Percentiles rank a stretch among this genome's conserved stretches.
phyloP scores from a whole-genome alignment of 2,329 filamentous ascomycete genomes.

The Falciphora oryzae region DNA sequence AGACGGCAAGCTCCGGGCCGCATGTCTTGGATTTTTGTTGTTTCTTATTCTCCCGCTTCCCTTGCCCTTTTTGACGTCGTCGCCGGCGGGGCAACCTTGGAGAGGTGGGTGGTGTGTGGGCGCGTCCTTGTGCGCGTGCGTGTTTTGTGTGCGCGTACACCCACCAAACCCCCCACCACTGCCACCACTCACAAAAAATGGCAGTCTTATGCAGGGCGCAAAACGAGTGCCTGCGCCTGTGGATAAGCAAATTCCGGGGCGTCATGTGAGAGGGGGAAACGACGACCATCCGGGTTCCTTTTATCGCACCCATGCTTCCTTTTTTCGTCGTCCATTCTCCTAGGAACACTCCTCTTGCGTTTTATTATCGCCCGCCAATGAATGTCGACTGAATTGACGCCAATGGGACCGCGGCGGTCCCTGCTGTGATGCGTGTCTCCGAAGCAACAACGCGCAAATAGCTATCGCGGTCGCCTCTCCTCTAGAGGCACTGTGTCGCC shows the following conservation, averaged over 20 bases:
- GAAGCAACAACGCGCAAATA: not conserved
- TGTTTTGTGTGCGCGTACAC: not conserved
- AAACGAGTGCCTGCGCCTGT: not conserved
- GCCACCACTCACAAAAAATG: no score
- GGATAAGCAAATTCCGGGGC: not conserved
- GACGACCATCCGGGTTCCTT: not conserved
- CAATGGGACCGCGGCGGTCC: not conserved
- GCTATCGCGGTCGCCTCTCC: conserved; percentile 36
- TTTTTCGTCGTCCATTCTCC: not conserved
- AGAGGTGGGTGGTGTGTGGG: not conserved
- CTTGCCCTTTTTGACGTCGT: not conserved
- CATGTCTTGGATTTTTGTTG: not conserved
- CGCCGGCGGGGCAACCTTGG: not conserved
- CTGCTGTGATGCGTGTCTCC: not conserved
- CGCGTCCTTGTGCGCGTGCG: not conserved
- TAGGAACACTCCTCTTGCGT: no score
- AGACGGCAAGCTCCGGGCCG: not conserved
- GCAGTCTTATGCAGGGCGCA: not conserved
- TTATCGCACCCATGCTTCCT: not conserved
- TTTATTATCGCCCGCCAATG: not conserved
- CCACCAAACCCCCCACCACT: not conserved
- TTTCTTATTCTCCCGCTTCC: not conserved
- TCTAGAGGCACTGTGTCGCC: conserved; percentile 47
- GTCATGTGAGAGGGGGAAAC: not conserved
- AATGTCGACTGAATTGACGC: not conserved